Percentiles rank a stretch among this genome's conserved stretches.
Evolutionary conservation across 2,329 filamentous ascomycete genomes (phyloP).

Genomic region (Fusarium zealandicum): DNA sequence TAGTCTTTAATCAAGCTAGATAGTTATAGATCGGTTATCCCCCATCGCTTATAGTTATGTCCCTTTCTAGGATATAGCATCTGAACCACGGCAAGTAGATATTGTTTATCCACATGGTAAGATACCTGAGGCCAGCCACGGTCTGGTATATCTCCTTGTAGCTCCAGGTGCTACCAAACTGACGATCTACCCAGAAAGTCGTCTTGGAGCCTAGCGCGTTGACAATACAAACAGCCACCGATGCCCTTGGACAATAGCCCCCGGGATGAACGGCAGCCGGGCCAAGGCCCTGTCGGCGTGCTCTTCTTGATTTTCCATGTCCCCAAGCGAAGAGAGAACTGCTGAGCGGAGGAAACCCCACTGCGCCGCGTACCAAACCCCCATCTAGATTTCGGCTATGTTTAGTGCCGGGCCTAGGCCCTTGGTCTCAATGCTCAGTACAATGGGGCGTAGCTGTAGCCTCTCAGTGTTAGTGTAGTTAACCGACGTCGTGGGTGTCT

Average conservation of each 20-base stretch:
- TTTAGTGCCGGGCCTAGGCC: constrained; percentile 13
- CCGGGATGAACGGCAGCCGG: constrained; percentile 27
- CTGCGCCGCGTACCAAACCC: constrained; percentile 26
- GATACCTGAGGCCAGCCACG: constrained; percentile 25
- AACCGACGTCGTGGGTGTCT: constrained; percentile 14
- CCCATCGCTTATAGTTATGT: no score
- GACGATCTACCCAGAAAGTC: constrained; percentile 24
- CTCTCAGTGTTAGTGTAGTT: constrained; percentile 25
- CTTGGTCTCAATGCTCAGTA: constrained; percentile 30
- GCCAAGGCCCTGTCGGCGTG: neutral
- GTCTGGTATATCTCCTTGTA: constrained; percentile 23
- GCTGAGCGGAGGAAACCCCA: constrained; percentile 20
- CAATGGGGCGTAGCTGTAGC: constrained; percentile 11
- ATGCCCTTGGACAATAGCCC: constrained; percentile 29
- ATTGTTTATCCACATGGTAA: constrained; percentile 20
- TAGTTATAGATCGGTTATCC: no score
- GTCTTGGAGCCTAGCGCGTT: constrained; percentile 19
- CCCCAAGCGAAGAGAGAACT: neutral
- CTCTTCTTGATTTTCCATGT: neutral
- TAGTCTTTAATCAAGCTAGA: no score
- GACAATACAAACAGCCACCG: constrained; percentile 34
- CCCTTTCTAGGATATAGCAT: no score
- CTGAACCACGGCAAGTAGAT: constrained; percentile 33
- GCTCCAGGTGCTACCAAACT: constrained; percentile 29
- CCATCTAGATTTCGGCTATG: constrained; percentile 20